Conservation (phyloP, 164 flowering plant species). For the Taxillus chinensis region DNA sequence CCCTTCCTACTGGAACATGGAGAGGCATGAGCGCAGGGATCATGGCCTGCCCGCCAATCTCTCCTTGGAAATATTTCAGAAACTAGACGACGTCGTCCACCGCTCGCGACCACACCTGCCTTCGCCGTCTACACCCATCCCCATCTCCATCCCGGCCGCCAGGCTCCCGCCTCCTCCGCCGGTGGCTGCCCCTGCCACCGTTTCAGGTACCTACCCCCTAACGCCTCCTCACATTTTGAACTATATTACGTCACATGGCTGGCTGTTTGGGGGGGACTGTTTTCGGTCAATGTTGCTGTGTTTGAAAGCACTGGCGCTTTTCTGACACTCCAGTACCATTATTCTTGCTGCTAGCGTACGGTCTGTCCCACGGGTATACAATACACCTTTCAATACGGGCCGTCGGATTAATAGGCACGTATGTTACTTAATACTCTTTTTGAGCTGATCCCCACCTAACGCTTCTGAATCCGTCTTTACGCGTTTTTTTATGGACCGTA, state of each 20-base stretch:
- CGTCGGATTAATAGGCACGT: not conserved
- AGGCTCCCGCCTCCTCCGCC: slow-evolving; percentile 5
- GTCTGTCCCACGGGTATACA: not conserved
- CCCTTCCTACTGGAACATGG: slow-evolving; percentile 25
- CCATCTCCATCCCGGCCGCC: slow-evolving; percentile 1
- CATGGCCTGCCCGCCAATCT: slow-evolving; percentile 28
- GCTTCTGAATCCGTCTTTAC: no score
- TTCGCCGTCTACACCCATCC: slow-evolving; percentile 3
- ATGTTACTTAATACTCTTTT: no score
- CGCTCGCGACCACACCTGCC: slow-evolving; percentile 5
- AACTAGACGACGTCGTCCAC: slow-evolving; percentile 23
- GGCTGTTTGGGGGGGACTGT: not conserved
- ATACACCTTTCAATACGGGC: not conserved
- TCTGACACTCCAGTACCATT: not conserved
- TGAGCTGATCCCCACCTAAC: no score
- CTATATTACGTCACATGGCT: no score
- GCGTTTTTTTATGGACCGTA: no score
- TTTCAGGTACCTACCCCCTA: slow-evolving; percentile 12
- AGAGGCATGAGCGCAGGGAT: slow-evolving; percentile 27
- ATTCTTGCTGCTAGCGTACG: not conserved
- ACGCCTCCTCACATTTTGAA: no score
- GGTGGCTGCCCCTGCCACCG: slow-evolving; percentile 8
- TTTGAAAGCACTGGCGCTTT: slow-evolving; percentile 9
- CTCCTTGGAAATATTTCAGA: slow-evolving; percentile 17
- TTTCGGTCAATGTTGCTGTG: slow-evolving; percentile 15